Conservation (phyloP, 495 filamentous ascomycete genomes). For the Xylaria bambusicola region DNA sequence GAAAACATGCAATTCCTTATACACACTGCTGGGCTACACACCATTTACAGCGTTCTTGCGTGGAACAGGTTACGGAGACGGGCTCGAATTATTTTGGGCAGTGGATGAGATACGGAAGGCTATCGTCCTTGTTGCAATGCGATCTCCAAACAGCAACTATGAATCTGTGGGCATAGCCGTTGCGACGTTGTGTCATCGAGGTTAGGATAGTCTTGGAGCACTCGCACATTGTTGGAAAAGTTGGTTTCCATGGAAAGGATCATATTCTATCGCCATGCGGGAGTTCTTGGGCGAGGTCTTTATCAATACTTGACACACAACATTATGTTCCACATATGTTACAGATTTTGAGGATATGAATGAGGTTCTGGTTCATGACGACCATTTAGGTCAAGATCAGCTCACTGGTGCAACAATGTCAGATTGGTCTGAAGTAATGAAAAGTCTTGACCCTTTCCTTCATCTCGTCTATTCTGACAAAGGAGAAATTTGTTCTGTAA, state of each 20-base stretch:
- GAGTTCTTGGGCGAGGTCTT: constrained; percentile 13
- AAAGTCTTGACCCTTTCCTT: constrained; percentile 9
- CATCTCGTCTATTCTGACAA: constrained; percentile 10
- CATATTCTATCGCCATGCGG: constrained; percentile 10
- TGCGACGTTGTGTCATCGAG: constrained; percentile 8
- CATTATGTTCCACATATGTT: constrained; percentile 11
- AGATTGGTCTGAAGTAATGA: constrained; percentile 12
- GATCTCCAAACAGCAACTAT: constrained; percentile 13
- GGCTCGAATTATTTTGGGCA: constrained; percentile 10
- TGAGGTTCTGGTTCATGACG: constrained; percentile 9
- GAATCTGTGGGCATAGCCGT: constrained; percentile 11
- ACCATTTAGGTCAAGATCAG: constrained; percentile 9
- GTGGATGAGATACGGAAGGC: constrained; percentile 13
- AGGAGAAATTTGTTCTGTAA: constrained; percentile 8
- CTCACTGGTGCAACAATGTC: constrained; percentile 11
- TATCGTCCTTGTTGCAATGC: constrained; percentile 11
- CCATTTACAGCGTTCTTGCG: constrained; percentile 10
- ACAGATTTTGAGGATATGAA: constrained; percentile 9
- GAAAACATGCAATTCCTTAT: too few relatives aligned
- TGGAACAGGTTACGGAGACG: constrained; percentile 13
- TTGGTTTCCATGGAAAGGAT: constrained; percentile 8
- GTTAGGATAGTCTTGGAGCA: constrained; percentile 12
- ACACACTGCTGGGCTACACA: constrained; percentile 13
- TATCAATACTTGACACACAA: constrained; percentile 6
- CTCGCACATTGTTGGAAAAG: constrained; percentile 12